Evolutionary conservation across 768 basidiomycete species (phyloP).

Genomic region (Hortiboletus flavorubellus): DNA sequence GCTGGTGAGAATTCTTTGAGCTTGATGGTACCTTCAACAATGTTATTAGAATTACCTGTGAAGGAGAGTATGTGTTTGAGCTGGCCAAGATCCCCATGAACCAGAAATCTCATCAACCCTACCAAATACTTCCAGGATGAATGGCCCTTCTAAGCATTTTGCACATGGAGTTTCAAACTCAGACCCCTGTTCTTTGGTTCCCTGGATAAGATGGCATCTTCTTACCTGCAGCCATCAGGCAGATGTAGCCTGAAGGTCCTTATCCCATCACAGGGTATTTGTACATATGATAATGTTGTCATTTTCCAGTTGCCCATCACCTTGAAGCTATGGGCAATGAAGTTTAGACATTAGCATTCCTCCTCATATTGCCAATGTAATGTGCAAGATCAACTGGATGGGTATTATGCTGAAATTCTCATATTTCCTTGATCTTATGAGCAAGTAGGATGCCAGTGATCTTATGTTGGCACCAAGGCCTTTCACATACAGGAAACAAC

Average conservation of each 20-base stretch:
- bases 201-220: slow-evolving; percentile 36
- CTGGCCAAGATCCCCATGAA: no score
- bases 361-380: slow-evolving; percentile 40
- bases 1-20: no score
- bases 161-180: slow-evolving; percentile 42
- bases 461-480: no score
- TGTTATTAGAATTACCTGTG: no score
- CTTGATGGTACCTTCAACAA: no score
- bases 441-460: no score
- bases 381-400: slow-evolving; percentile 41
- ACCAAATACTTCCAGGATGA: no score
- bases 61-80: no score
- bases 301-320: slow-evolving; percentile 44
- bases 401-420: slow-evolving; percentile 6
- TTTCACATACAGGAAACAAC: background rate
- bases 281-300: slow-evolving; percentile 42
- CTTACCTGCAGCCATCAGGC: slow-evolving; percentile 35
- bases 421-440: no score
- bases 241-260: slow-evolving; percentile 35
- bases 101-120: no score
- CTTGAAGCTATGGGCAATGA: no score
- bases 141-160: slow-evolving; percentile 44
- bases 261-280: slow-evolving; percentile 43
- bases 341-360: slow-evolving; percentile 42
- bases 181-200: slow-evolving; percentile 35